Percentiles rank a stretch among this genome's conserved stretches.
phyloP scores from a whole-genome alignment of 345 rosid species.

The Bruguiera sexangula region DNA sequence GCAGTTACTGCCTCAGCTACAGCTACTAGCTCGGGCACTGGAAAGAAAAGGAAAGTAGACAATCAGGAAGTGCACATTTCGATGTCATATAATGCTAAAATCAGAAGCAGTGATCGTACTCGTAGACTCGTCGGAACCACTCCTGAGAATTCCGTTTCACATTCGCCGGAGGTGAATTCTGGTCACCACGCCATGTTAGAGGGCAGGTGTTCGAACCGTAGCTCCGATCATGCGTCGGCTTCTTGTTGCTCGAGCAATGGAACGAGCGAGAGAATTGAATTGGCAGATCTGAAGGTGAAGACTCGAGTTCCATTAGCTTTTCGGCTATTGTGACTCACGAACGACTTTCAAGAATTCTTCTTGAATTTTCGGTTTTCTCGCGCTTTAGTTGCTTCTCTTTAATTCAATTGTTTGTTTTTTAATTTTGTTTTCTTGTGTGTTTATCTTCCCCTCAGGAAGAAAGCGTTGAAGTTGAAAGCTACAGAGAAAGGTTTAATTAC shows the following conservation, averaged over 20 bases:
- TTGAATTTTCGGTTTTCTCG: constrained; percentile 20
- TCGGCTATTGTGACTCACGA: background rate
- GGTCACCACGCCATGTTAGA: constrained; percentile 10
- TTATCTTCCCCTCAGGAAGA: constrained; percentile 32
- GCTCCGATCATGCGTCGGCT: constrained; percentile 27
- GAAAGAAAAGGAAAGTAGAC: constrained; percentile 25
- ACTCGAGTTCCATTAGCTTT: constrained; percentile 4
- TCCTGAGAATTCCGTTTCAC: constrained; percentile 8
- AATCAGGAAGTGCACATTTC: constrained; percentile 16
- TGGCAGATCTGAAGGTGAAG: constrained; percentile 55
- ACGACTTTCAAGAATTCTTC: constrained; percentile 8
- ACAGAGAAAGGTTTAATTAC: constrained; percentile 36
- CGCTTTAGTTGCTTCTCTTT: constrained; percentile 25
- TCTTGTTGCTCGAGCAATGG: constrained; percentile 60
- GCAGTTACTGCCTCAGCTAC: background rate
- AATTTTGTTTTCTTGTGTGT: constrained; percentile 1
- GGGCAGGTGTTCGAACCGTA: constrained; percentile 25
- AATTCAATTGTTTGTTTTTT: constrained; percentile 10
- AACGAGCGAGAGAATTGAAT: constrained; percentile 37
- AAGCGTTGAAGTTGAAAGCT: constrained; percentile 44
- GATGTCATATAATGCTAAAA: constrained; percentile 22
- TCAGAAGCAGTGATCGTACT: constrained; percentile 23
- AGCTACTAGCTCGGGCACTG: background rate
- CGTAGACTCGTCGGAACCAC: constrained; percentile 10
- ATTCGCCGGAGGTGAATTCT: constrained; percentile 1